phyloP scores from a whole-genome alignment of 2,329 filamentous ascomycete species.

The Xylariaceae sp. region DNA sequence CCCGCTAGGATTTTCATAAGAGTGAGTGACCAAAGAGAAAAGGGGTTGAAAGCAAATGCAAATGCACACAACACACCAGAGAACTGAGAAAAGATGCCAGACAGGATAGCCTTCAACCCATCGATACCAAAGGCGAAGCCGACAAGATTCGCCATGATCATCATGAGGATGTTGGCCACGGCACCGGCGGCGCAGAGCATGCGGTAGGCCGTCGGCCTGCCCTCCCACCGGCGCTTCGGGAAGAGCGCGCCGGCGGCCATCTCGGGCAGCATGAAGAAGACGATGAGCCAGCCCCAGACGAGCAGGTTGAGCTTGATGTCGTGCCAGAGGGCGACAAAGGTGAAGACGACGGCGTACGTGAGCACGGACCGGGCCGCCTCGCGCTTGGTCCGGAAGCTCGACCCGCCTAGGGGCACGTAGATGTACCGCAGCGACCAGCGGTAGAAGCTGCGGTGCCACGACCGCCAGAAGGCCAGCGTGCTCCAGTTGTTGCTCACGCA shows the following conservation, averaged over 20 bases:
- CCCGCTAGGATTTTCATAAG: slow-evolving; percentile 1
- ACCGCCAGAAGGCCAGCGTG: slow-evolving; percentile 86
- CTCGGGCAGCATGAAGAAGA: slow-evolving; percentile 89
- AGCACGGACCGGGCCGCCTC: slow-evolving; percentile 54
- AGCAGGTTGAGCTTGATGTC: slow-evolving; percentile 87
- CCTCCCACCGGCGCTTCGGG: slow-evolving; percentile 65
- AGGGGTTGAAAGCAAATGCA: too few relatives aligned
- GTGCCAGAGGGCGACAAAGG: slow-evolving; percentile 96
- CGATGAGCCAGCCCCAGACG: slow-evolving; percentile 95
- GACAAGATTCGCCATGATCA: slow-evolving; percentile 92
- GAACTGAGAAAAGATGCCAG: slow-evolving; percentile 70
- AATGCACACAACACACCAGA: slow-evolving; percentile 50
- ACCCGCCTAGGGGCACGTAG: slow-evolving; percentile 83
- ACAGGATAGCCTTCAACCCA: slow-evolving; percentile 70
- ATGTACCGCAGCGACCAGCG: slow-evolving; percentile 92
- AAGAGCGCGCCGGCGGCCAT: slow-evolving; percentile 67
- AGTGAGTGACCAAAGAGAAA: not conserved
- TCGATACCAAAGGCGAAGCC: slow-evolving; percentile 92
- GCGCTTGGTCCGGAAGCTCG: slow-evolving; percentile 41
- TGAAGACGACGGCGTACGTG: slow-evolving; percentile 84
- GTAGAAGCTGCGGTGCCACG: slow-evolving; percentile 94
- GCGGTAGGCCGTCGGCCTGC: slow-evolving; percentile 66
- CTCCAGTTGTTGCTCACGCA: slow-evolving; percentile 96
- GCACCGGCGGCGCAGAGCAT: slow-evolving; percentile 75
- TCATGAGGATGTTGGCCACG: slow-evolving; percentile 82